Percentiles rank a stretch among this genome's conserved stretches.
Conservation (phyloP, 1,139 yeast species). For the Geotrichum macrosporum region DNA sequence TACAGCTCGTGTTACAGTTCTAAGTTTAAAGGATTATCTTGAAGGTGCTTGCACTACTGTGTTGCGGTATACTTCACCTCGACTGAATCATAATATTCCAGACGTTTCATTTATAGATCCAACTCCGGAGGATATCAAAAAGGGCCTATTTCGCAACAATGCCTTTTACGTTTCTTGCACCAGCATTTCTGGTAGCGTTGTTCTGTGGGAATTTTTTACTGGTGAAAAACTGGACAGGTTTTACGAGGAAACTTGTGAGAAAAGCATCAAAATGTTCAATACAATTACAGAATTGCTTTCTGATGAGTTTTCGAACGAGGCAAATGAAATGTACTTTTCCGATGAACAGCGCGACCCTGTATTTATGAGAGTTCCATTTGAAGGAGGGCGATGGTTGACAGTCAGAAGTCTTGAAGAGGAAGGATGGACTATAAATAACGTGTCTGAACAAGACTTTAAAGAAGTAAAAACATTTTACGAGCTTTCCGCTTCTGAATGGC, state of each 20-base stretch:
- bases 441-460: constrained; percentile 45
- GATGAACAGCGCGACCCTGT: constrained; percentile 12
- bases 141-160: constrained; percentile 18
- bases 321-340: background rate
- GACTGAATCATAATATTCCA: constrained; percentile 56
- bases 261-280: background rate
- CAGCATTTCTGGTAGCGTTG: constrained; percentile 31
- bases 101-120: constrained; percentile 45
- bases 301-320: background rate
- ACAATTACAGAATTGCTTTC: background rate
- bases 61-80: constrained; percentile 36
- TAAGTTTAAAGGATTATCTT: constrained; percentile 29
- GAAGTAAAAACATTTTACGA: constrained; percentile 48
- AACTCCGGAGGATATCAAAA: constrained; percentile 20
- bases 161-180: constrained; percentile 28
- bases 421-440: constrained; percentile 53
- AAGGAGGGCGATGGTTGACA: constrained; percentile 27
- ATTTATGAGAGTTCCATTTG: constrained; percentile 23
- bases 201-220: constrained; percentile 30
- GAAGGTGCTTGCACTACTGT: constrained; percentile 1
- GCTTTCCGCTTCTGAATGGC: constrained; percentile 46
- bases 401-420: constrained; percentile 45
- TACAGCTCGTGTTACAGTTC: constrained; percentile 47
- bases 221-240: constrained; percentile 16
- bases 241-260: background rate